Evolutionary conservation across 345 rosid species (phyloP).

Genomic region (Bruguiera sexangula): DNA sequence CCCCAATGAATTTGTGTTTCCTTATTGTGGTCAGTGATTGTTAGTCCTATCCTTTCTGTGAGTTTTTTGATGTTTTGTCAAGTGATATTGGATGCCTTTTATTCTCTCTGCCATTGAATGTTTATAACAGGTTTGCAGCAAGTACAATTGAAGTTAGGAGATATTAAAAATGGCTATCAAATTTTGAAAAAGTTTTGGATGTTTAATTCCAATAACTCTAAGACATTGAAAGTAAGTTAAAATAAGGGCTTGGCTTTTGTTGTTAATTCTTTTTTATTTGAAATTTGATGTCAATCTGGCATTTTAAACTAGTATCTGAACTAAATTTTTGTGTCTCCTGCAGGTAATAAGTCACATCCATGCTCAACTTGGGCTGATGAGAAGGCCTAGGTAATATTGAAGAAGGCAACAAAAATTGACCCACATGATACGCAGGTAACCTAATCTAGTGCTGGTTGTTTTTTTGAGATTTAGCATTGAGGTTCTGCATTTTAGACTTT

Average conservation of each 20-base stretch:
- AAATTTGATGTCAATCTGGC: background rate
- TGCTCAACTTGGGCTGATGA: conserved; percentile 83
- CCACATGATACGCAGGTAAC: conserved; percentile 91
- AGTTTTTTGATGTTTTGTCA: too few species aligned
- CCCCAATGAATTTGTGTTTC: conserved; percentile 84
- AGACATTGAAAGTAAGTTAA: conserved; percentile 72
- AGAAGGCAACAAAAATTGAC: conserved; percentile 87
- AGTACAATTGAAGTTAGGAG: conserved; percentile 87
- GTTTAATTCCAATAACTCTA: conserved; percentile 89
- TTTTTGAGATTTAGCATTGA: background rate
- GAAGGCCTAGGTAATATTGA: conserved; percentile 76
- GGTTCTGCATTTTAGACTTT: background rate
- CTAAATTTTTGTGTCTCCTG: background rate
- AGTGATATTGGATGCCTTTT: background rate
- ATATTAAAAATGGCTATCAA: conserved; percentile 69
- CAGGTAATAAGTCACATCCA: conserved; percentile 85
- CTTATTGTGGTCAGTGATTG: conserved; percentile 70
- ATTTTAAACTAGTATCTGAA: background rate
- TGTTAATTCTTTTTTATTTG: background rate
- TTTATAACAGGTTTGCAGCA: conserved; percentile 76
- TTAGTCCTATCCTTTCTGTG: background rate
- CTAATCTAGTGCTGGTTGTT: conserved; percentile 3
- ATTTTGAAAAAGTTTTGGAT: conserved; percentile 87
- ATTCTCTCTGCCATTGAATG: background rate
- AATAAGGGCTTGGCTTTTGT: background rate